Base-by-base conservation (phyloP, 2,329 filamentous ascomycete genomes). In the Pyrenophora teres region DNA sequence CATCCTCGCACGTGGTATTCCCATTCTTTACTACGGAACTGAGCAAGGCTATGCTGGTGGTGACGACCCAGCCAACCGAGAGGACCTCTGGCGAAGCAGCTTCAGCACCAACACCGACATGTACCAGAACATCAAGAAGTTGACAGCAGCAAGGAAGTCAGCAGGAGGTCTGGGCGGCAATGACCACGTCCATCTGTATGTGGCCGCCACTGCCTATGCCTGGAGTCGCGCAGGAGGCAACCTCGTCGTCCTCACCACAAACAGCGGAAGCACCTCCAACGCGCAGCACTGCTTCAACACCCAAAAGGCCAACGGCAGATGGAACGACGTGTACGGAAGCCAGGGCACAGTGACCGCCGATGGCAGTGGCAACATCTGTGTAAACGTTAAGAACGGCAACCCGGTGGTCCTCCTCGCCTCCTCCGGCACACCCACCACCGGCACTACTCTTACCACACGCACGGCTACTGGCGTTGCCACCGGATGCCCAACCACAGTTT, bases 241-340 rank as follows among this genome's bases (percentile, higher is more conserved):
- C 38, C 68, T 81, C 13, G 66, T 80, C 40, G 78, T 77, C 6
- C 64, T 80, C 32, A 80, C 78, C 2, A 77, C 73, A 38, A 80
- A 80, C 48, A 65, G 71, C 13, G 78, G 78, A 3, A 61, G 65
- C 33, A 73, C 71, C 1, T 73, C 69, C 18, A 74, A 67, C 31
- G 67, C 63, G 3, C 66, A 74, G 30, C 65, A 78, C 57, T 80
- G 78, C 60, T 77, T 80, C 64, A 72, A 74, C 53, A 72, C 74
- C 1, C 68, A 73, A 38, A 70, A 65, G 25, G 53, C 69, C 1
- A 74, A 76, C 30, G 71, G 71, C 4, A 59, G 62, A 15, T 80
- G 77, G 74, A 76, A 67, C 1, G 74, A 77, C 46, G 71, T 69
- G 1, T 76, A 77, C 48, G 67, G 68, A 5, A 73, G 71, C 9